Conservation (phyloP, 1,284 basidiomycete genomes). For the Apiotrichum gracile region DNA sequence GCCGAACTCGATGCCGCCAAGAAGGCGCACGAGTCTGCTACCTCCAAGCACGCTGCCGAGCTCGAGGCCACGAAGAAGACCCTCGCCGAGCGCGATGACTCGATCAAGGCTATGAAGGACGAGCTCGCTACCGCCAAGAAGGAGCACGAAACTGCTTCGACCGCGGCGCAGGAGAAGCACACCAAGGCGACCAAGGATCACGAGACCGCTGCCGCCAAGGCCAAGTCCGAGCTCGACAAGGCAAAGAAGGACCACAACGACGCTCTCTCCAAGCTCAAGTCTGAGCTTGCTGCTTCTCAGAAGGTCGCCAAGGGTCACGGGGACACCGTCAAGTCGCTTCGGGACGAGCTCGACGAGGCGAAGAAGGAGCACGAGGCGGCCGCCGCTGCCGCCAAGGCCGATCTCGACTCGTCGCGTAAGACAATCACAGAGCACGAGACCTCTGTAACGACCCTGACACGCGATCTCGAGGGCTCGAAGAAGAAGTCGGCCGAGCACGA, state of each 20-base stretch:
- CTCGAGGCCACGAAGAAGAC: not conserved
- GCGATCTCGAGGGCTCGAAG: slow-evolving; percentile 7
- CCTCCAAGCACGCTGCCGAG: too few species aligned
- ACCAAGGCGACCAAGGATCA: too few species aligned
- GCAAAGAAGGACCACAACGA: slow-evolving; percentile 2
- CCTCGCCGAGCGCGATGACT: too few species aligned
- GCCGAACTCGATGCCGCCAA: not conserved
- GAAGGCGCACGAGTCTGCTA: not conserved
- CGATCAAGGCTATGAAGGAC: too few species aligned
- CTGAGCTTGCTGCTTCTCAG: not conserved
- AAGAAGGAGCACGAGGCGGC: slow-evolving; percentile 3
- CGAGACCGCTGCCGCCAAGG: not conserved
- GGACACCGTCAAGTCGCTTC: not conserved
- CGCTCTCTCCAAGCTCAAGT: not conserved
- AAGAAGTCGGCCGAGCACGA: slow-evolving; percentile 6
- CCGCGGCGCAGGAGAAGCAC: not conserved
- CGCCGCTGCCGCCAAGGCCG: not conserved
- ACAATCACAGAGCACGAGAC: slow-evolving; percentile 4
- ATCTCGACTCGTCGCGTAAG: not conserved
- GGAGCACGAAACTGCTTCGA: too few species aligned
- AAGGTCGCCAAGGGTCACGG: slow-evolving; percentile 2
- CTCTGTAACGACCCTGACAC: not conserved
- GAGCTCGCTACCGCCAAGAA: not conserved
- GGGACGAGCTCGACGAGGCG: slow-evolving; percentile 1
- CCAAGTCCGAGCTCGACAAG: slow-evolving; percentile 1